Base-by-base conservation (phyloP, 108 stramenopile genomes). In the Chaetoceros tenuissimus region DNA sequence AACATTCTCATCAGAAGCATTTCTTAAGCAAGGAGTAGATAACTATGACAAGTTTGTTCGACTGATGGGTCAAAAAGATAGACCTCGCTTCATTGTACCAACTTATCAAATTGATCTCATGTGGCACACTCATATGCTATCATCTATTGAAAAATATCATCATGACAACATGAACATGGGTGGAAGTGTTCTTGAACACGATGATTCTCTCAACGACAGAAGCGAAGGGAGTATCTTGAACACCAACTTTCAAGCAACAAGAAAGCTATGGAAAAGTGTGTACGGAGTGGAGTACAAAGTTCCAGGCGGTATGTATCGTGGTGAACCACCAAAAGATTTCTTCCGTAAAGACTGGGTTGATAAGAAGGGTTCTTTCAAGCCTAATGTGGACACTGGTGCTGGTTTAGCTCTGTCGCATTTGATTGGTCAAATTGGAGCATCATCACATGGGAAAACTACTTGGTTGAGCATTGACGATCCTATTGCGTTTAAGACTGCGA, bases 21-120 rank as follows among this genome's bases (percentile, higher is more conserved):
- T 80, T 60, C 61, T 76, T 1, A 20, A 66, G 22, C 53, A 73
- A 10, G 79, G 69, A 13, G 57, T 70, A 2, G 30, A 34, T 0
- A 44, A 62, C 1, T 76, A 80, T 51, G 16, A 54, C 34, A 65
- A 64, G 20, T 78, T 78, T 59, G 34, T 40, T 40, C 34, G 34
- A 10, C 34, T 40, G 8, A 40, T 40, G 34, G 34, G 34, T 40
- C 34, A 40, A 13, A 28, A 10, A 20, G 19, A 18, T 24, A 28
- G 49, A 45, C 43, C 31, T 22, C 3, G 19, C 1, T 31, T 60
- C 47, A 21, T 74, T 28, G 80, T 81, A 24, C 80, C 80, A 18
- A 78, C 80, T n/a, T 78, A 75, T 60, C 69, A 81, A 44, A 77
- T 81, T 62, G 80, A 81, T 57, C 48, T 81, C 10, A 72, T 77